A percentile compares a stretch with the other conserved stretches of the same genome.
phyloP scores from a whole-genome alignment of 805 yeast species.

The Barnettozyma sucrosica region DNA sequence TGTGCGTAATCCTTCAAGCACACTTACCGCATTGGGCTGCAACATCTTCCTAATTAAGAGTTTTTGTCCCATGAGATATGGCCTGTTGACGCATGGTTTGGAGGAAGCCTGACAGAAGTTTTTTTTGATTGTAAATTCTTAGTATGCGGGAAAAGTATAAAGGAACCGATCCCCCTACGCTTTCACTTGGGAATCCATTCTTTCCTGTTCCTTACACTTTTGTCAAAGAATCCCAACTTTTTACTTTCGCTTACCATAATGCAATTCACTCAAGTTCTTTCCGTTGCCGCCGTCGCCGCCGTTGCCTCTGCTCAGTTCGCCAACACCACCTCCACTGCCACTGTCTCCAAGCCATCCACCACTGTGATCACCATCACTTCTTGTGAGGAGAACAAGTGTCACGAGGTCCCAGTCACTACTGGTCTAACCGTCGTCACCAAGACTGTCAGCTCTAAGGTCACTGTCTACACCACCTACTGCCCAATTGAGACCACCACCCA shows the following conservation, averaged over 20 bases:
- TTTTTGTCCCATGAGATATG: neutral
- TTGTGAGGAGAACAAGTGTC: conserved; percentile 12
- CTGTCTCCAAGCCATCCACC: conserved; percentile 2
- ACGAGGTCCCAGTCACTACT: conserved; percentile 12
- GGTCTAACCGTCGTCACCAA: conserved; percentile 14
- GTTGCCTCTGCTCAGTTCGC: conserved; percentile 25
- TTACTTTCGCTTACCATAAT: conserved; percentile 28
- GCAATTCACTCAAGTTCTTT: conserved; percentile 31
- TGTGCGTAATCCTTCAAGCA: neutral
- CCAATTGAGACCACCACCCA: conserved; percentile 12
- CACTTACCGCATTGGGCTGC: neutral
- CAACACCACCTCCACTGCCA: conserved; percentile 8
- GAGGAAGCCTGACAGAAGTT: neutral
- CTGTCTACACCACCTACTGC: conserved; percentile 16
- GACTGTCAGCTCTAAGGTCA: conserved; percentile 7
- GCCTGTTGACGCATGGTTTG: conserved; percentile 1
- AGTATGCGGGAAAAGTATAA: conserved; percentile 6
- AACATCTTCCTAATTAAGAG: neutral
- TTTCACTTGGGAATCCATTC: neutral
- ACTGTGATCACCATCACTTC: conserved; percentile 15
- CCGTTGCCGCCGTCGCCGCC: conserved; percentile 25
- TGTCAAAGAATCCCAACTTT: conserved; percentile 20
- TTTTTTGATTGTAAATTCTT: neutral
- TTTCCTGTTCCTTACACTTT: conserved; percentile 2
- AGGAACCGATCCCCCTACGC: conserved; percentile 2